Evolutionary conservation across 2,329 filamentous ascomycete species (phyloP), one percentile per base, ranked within the genome.

Genomic region (Botrytis hyacinthi): DNA sequence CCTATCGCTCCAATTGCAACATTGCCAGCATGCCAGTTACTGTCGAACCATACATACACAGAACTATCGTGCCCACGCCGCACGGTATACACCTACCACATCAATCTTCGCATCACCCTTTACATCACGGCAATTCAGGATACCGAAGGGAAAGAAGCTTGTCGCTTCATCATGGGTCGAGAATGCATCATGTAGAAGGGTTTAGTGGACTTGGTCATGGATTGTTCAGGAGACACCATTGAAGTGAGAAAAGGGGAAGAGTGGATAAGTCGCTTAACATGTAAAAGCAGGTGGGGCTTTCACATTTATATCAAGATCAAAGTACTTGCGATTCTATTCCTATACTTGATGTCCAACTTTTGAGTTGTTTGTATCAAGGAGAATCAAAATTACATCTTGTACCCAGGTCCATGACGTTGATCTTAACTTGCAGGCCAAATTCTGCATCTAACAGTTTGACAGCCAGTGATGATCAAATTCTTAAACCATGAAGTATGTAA

Each of bases 361-460:
- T 29, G 14, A 29, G 2, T 46, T 9, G 12, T 16, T 29, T 18
- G 5, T 18, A 18, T 18, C 14, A 57, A 57, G 16, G n/a, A 57
- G 6, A 4, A 29, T 18, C 14, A 32, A 12, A 57, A 18, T 18
- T 0, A 32, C n/a, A 3, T 18, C 2, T 57, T 57, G 6, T 57
- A 18, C n/a, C n/a, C n/a, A 18, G 0, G n/a, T 29, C n/a, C 1
- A 29, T 0, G 0, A 57, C 3, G n/a, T 4, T 57, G n/a, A 32
- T 29, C 3, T 29, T 16, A 9, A 57, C 3, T 18, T 29, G 7
- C 7, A 18, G 51, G 6, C 51, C 0, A 57, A 18, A 18, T 57
- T 16, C 12, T 57, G 14, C 1, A 18, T 57, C 7, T 2, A 8
- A 32, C 6, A 57, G 14, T 57, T 3, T 32, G 14, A 29, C 18